Evolutionary conservation across 495 filamentous ascomycete species (phyloP).

Genomic region (Penicillium longicatenatum): DNA sequence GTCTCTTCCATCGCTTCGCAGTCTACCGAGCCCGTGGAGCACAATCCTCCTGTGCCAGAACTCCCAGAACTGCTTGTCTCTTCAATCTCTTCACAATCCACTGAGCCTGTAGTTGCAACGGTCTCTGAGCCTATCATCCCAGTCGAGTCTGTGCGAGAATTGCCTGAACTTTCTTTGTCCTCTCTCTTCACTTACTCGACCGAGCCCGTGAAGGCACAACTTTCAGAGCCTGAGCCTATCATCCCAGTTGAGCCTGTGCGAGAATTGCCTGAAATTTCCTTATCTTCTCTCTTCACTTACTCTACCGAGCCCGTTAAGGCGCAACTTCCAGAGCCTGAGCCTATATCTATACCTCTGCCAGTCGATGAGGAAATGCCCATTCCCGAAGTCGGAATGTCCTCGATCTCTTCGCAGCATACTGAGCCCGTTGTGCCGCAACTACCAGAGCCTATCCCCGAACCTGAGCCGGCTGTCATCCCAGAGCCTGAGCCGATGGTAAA

Average conservation of each 20-base stretch:
- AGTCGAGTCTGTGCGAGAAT: slow-evolving; percentile 1
- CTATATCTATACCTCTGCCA: slow-evolving; percentile 11
- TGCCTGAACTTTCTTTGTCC: slow-evolving; percentile 14
- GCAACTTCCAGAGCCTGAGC: slow-evolving; percentile 14
- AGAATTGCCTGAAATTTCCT: slow-evolving; percentile 11
- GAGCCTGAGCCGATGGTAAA: slow-evolving; percentile 30
- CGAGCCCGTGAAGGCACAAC: slow-evolving; percentile 13
- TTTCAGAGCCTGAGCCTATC: slow-evolving; percentile 15
- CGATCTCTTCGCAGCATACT: slow-evolving; percentile 50
- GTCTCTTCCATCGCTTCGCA: slow-evolving; percentile 36
- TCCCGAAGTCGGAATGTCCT: slow-evolving; percentile 46
- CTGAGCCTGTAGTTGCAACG: slow-evolving; percentile 30
- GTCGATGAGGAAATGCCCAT: slow-evolving; percentile 17
- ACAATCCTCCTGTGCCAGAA: slow-evolving; percentile 20
- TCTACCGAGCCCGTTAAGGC: slow-evolving; percentile 18
- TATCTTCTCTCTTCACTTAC: slow-evolving; percentile 16
- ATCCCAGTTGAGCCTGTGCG: slow-evolving; percentile 3
- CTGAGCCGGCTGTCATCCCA: slow-evolving; percentile 30
- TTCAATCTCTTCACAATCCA: slow-evolving; percentile 28
- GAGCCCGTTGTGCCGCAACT: slow-evolving; percentile 45
- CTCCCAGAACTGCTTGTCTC: slow-evolving; percentile 29
- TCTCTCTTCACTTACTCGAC: slow-evolving; percentile 18
- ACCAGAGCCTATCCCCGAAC: slow-evolving; percentile 31
- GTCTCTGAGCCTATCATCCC: slow-evolving; percentile 20
- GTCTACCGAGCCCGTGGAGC: slow-evolving; percentile 34